These are phyloP conservation scores for Cryptosporidium canis DNA, from an alignment of 169 alveolate species.

Conservation along the genomic window DNA sequence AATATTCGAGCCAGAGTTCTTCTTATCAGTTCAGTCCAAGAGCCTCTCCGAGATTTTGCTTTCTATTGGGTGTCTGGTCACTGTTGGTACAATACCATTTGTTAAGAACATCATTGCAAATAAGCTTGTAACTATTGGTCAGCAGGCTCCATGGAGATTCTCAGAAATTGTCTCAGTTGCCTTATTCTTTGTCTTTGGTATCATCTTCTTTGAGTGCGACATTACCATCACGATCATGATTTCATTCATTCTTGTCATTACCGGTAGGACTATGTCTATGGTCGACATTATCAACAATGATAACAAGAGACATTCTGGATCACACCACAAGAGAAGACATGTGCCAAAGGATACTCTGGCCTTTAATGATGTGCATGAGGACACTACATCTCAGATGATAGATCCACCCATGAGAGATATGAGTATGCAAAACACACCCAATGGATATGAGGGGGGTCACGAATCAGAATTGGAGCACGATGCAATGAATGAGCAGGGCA, in stretches of 20 bases:
- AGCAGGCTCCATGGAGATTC: slow-evolving; percentile 94
- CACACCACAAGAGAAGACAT: slow-evolving; percentile 25
- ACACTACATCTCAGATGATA: slow-evolving; percentile 27
- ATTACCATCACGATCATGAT: slow-evolving; percentile 79
- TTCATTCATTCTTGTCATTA: slow-evolving; percentile 77
- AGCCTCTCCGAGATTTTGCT: slow-evolving; percentile 41
- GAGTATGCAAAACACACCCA: slow-evolving; percentile 22
- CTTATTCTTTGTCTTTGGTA: slow-evolving; percentile 89
- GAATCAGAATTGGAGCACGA: slow-evolving; percentile 65
- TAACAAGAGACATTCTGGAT: slow-evolving; percentile 8
- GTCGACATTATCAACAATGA: slow-evolving; percentile 82
- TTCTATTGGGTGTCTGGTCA: slow-evolving; percentile 87
- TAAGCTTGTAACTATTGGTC: slow-evolving; percentile 89
- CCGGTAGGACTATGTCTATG: slow-evolving; percentile 85
- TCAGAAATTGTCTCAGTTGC: slow-evolving; percentile 89
- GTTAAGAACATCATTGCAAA: slow-evolving; percentile 90
- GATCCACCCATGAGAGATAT: slow-evolving; percentile 56
- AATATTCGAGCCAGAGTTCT: slow-evolving; percentile 68
- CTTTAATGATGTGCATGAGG: slow-evolving; percentile 65
- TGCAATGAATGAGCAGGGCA: not conserved
- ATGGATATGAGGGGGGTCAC: slow-evolving; percentile 51
- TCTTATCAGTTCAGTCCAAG: slow-evolving; percentile 48
- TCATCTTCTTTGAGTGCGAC: slow-evolving; percentile 82
- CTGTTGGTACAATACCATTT: slow-evolving; percentile 92
- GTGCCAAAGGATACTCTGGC: slow-evolving; percentile 38